Evolutionary conservation across 805 yeast species (phyloP).

Genomic region (Metschnikowia koreensis): DNA sequence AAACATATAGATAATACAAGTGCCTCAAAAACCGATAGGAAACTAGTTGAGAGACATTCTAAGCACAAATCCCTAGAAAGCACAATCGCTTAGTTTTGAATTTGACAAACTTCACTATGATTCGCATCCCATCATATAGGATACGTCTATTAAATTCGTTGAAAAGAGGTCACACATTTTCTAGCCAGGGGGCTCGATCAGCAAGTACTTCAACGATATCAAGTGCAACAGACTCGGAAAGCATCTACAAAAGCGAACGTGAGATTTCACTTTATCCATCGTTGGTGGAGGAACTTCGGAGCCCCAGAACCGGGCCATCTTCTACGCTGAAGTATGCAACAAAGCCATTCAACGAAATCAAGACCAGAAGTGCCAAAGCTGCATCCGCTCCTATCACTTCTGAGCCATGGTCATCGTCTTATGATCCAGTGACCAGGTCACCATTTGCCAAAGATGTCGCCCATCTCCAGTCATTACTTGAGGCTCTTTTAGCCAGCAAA

Average conservation of each 20-base stretch:
- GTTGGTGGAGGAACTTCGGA: conserved; percentile 18
- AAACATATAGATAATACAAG: too few species aligned
- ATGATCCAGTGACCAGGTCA: conserved; percentile 41
- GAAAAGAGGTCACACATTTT: conserved; percentile 1
- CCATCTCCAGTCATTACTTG: conserved; percentile 73
- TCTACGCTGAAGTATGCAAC: conserved; percentile 3
- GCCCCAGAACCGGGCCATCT: conserved; percentile 3
- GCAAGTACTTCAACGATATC: conserved; percentile 3
- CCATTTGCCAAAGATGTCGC: conserved; percentile 55
- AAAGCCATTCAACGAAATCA: conserved; percentile 18
- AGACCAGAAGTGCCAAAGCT: conserved; percentile 2
- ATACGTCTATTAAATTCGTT: conserved; percentile 6
- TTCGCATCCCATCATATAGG: conserved; percentile 6
- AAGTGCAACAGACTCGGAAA: not conserved
- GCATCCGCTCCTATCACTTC: conserved; percentile 15
- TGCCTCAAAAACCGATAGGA: not conserved
- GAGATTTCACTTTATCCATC: conserved; percentile 15
- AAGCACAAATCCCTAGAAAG: not conserved
- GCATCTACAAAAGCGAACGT: not conserved
- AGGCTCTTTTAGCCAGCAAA: conserved; percentile 68
- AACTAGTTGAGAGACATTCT: not conserved
- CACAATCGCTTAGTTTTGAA: conserved; percentile 1
- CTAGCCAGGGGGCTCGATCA: not conserved
- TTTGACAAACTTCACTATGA: not conserved
- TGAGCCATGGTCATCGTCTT: conserved; percentile 39